Base-by-base conservation (phyloP, 1,284 basidiomycete species). In the Sanghuangporus weigelae region DNA sequence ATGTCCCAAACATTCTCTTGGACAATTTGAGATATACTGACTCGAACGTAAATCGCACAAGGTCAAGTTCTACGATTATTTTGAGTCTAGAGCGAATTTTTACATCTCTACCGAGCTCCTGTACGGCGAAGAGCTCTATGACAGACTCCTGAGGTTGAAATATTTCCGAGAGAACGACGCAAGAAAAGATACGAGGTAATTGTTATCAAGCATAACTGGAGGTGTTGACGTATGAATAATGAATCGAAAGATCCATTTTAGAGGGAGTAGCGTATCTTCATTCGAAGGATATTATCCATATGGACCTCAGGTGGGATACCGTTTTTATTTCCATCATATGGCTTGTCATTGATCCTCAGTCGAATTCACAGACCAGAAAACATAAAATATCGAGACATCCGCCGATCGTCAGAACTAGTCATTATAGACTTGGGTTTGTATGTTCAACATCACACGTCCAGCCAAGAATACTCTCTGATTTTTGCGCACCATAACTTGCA, bases 1-100 rank as follows among this genome's bases (percentile, higher is more conserved):
- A 46, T 19, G 10, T 31, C 1, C n/a, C 16, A 19, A n/a, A n/a
- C 8, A 1, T 4, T 46, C 7, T 46, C 44, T 7, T 46, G 16
- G 40, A 42, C 12, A 12, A 19, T n/a, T n/a, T 46, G 8, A 5
- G 7, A 19, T n/a, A 46, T 46, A n/a, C 44, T 46, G 6, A 46
- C 44, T 19, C 44, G 21, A 46, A n/a, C 16, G 2, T 7, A 46
- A 5, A 11, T 26, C 23, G 2, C 16, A 40, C 16, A 14, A 61
- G 60, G 40, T 55, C 12, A 44, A 19, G 19, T 61, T 44, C 21
- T 56, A 55, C 26, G 60, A 61, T 38, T 55, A 2, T 16, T 61
- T 61, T 35, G 60, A 61, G 23, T 55, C 60, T 5, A 21, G 16
- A 19, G 31, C 23, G 16, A 40, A 55, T 23, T 55, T 23, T 39